Evolutionary conservation across 2,329 filamentous ascomycete species (phyloP), one percentile per base, ranked within the genome.

Genomic region (Cordyceps cateniannulata): DNA sequence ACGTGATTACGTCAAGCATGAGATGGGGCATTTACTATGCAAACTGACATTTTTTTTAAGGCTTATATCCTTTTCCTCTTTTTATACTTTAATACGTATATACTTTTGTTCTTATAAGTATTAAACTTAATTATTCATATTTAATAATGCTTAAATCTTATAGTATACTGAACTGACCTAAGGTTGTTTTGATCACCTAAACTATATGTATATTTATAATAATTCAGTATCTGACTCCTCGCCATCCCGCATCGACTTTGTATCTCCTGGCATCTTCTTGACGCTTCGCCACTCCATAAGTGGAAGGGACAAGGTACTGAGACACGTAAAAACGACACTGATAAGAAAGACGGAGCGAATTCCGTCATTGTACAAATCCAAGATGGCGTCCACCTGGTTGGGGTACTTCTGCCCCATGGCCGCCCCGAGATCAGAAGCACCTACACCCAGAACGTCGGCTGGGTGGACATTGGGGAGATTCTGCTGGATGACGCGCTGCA

Each of bases 271-370:
- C 53, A 25, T 35, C 62, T 62, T 59, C 51, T 66, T 68, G 2
- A 69, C 65, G 7, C 63, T 70, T 1, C 63, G 81, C 84, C 84
- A 87, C 70, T 87, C 79, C 63, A 87, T 78, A 16, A 77, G 73
- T 2, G 78, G 64, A 0, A 77, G 75, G 1, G 80, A 83, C 20
- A 85, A 44, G 16, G 85, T 75, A 5, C 76, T 79, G 3, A 84
- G 42, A 4, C 73, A 72, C 0, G 77, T 73, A 61, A 83, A 70
- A 0, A 81, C 79, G 6, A 84, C 72, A 1, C 76, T 76, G 2
- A 86, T 79, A 62, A 82, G 81, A 67, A 85, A 87, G 0, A 79
- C 78, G 51, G 77, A 69, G 1, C 75, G 76, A 14, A 88, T 67
- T 0, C 84, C 78, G 7, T 72, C 65, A 65, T 87, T 87, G 71